These are phyloP conservation scores for Kodamaea sagamina DNA, from an alignment of 805 yeast species.

Conservation along the genomic window DNA sequence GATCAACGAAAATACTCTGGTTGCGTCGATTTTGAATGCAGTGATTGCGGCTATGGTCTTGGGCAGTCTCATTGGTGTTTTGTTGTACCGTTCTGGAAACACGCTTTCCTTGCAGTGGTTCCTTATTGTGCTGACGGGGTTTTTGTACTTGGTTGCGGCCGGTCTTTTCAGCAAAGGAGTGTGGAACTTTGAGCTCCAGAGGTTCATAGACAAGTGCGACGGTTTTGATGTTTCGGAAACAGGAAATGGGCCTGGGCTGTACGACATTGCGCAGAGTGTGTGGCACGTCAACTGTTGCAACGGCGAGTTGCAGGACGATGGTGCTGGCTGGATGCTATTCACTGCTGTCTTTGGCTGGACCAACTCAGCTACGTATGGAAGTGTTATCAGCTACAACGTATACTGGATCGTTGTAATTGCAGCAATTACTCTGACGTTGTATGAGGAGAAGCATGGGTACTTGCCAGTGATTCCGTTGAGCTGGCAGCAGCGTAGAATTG, in stretches of 20 bases:
- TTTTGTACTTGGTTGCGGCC: conserved; percentile 80
- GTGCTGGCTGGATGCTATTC: conserved; percentile 88
- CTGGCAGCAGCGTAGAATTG: conserved; percentile 59
- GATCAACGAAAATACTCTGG: conserved; percentile 37
- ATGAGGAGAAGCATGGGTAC: conserved; percentile 47
- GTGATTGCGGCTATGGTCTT: conserved; percentile 56
- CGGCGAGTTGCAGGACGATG: conserved; percentile 63
- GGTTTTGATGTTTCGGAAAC: conserved; percentile 86
- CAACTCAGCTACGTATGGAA: conserved; percentile 88
- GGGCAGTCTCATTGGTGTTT: conserved; percentile 65
- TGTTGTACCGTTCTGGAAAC: conserved; percentile 76
- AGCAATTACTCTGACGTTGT: conserved; percentile 41
- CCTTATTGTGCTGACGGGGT: conserved; percentile 72
- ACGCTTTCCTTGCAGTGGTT: conserved; percentile 75
- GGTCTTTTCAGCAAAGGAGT: conserved; percentile 85
- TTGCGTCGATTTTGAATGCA: conserved; percentile 56
- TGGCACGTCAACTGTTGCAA: conserved; percentile 98
- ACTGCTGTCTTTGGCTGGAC: conserved; percentile 94
- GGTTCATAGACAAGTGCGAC: conserved; percentile 67
- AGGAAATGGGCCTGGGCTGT: conserved; percentile 93
- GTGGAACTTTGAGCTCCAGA: conserved; percentile 85
- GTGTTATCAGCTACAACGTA: conserved; percentile 67
- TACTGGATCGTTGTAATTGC: conserved; percentile 66
- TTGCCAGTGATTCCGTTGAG: conserved; percentile 51
- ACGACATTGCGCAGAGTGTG: conserved; percentile 72